Conservation (phyloP, 2,329 filamentous ascomycete genomes). For the Coniochaeta sp. region DNA sequence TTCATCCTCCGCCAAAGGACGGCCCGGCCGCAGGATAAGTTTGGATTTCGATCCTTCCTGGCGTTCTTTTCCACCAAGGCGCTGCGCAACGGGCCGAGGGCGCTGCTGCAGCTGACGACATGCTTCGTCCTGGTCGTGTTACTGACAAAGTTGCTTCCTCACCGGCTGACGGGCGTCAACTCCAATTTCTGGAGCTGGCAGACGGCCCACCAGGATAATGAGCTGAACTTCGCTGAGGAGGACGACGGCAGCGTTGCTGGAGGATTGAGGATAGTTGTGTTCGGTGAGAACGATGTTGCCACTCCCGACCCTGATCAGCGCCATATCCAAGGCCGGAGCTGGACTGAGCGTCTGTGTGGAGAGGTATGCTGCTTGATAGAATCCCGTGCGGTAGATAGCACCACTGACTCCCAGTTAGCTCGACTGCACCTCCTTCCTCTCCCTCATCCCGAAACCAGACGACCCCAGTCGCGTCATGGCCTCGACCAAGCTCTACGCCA, state of each 20-base stretch:
- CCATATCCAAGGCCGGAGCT: constrained; percentile 47
- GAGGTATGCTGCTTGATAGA: constrained; percentile 26
- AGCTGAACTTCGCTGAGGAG: constrained; percentile 3
- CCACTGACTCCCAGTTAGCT: constrained; percentile 30
- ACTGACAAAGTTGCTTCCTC: constrained; percentile 14
- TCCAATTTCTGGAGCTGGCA: constrained; percentile 9
- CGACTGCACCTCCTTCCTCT: constrained; percentile 36
- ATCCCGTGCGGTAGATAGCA: not conserved
- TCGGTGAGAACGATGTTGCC: constrained; percentile 41
- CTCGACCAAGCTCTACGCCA: constrained; percentile 47
- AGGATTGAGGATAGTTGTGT: constrained; percentile 42
- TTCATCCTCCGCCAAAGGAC: not conserved
- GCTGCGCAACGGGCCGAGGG: constrained; percentile 19
- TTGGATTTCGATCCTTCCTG: constrained; percentile 9
- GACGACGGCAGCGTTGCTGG: constrained; percentile 13
- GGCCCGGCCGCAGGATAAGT: not conserved
- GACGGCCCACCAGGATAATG: constrained; percentile 7
- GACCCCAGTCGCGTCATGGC: constrained; percentile 45
- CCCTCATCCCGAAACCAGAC: constrained; percentile 31
- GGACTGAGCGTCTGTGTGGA: constrained; percentile 42
- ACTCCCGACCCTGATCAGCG: too few species aligned
- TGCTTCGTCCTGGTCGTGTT: constrained; percentile 14
- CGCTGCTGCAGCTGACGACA: constrained; percentile 18
- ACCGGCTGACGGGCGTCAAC: constrained; percentile 11
- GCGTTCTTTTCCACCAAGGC: constrained; percentile 21